Conservation (phyloP, 2,329 filamentous ascomycete genomes). For the Botryosphaeria dothidea region DNA sequence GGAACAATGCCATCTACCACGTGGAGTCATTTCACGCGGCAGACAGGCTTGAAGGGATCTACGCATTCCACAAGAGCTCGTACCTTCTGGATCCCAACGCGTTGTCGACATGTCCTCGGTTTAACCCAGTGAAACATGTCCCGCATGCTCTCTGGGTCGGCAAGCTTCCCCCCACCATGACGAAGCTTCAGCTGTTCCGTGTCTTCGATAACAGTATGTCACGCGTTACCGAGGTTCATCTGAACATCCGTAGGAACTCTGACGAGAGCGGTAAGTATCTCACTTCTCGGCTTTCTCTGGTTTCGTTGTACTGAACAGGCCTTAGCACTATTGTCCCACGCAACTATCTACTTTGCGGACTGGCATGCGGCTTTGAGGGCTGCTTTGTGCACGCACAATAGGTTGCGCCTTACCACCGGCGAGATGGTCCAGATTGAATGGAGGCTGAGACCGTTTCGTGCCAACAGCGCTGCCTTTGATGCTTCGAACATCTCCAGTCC, state of each 20-base stretch:
- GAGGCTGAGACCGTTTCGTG: background rate
- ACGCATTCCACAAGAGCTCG: background rate
- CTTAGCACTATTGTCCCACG: no score
- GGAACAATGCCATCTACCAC: background rate
- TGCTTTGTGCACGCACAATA: constrained; percentile 1
- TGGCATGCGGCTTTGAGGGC: background rate
- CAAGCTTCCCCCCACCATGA: background rate
- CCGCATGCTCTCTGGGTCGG: constrained; percentile 6
- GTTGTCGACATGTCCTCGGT: background rate
- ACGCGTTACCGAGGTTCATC: background rate
- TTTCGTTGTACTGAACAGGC: no score
- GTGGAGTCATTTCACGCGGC: constrained; percentile 1
- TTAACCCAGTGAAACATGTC: background rate
- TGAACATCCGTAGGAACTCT: background rate
- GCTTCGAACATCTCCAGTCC: no score
- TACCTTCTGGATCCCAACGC: background rate
- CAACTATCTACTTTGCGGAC: background rate
- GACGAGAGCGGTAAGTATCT: background rate
- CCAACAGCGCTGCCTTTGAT: no score
- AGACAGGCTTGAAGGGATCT: background rate
- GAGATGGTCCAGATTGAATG: background rate
- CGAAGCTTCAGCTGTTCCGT: background rate
- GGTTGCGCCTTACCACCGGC: background rate
- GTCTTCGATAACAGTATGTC: background rate
- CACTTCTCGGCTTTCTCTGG: no score